phyloP scores from a whole-genome alignment of 768 basidiomycete genomes.

The Sporobolomyces phaffii region DNA sequence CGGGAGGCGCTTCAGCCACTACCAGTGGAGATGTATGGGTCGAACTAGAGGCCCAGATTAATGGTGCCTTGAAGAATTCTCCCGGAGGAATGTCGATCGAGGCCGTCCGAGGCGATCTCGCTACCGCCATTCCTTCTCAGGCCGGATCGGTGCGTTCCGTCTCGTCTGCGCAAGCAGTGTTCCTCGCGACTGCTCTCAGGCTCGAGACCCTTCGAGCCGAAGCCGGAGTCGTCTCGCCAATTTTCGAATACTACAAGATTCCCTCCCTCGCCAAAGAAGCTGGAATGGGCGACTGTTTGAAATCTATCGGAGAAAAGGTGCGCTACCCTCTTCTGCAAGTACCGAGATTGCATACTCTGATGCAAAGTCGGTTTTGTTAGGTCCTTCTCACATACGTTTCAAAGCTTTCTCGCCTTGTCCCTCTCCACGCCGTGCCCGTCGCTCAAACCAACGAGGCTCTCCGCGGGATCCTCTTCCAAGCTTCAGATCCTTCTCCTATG shows the following conservation, averaged over 20 bases:
- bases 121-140: conserved; percentile 61
- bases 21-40: conserved; percentile 77
- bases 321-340: not conserved
- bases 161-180: conserved; percentile 74
- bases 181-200: conserved; percentile 77
- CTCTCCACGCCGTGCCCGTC: conserved; percentile 57
- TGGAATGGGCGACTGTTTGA: conserved; percentile 39
- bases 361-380: conserved; percentile 47
- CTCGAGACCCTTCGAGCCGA: conserved; percentile 80
- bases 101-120: conserved; percentile 62
- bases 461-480: not conserved
- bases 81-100: conserved; percentile 54
- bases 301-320: conserved; percentile 74
- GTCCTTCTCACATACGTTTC: conserved; percentile 69
- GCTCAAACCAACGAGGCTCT: not conserved
- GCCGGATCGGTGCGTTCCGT: conserved; percentile 65
- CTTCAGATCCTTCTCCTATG: not conserved
- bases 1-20: conserved; percentile 48
- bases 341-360: conserved; percentile 2
- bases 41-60: conserved; percentile 84
- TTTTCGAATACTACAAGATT: conserved; percentile 82
- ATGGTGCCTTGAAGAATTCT: conserved; percentile 79
- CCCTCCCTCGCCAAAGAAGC: conserved; percentile 59
- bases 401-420: conserved; percentile 66
- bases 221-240: conserved; percentile 68